A percentile compares a stretch with the other conserved stretches of the same genome.
Conservation (phyloP, 2,329 filamentous ascomycete genomes). For the Cryphonectria nitschkei region DNA sequence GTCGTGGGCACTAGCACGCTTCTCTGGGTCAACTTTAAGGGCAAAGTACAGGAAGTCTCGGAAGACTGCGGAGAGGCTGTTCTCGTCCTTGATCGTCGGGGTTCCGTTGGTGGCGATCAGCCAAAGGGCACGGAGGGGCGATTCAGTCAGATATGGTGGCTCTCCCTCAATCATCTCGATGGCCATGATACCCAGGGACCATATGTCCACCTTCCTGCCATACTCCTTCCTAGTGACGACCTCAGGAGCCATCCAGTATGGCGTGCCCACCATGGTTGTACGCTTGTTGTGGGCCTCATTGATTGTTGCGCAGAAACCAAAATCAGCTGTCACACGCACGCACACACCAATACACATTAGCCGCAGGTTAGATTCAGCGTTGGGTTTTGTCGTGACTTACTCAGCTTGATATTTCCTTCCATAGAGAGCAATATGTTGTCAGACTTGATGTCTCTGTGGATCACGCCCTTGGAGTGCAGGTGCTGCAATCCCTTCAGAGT, state of each 20-base stretch:
- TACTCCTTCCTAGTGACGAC: constrained; percentile 98
- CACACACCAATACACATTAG: not conserved
- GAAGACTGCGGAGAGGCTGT: constrained; percentile 79
- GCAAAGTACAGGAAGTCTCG: constrained; percentile 91
- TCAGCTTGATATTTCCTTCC: constrained; percentile 96
- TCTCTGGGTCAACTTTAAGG: constrained; percentile 95
- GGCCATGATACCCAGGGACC: constrained; percentile 98
- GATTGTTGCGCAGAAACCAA: constrained; percentile 98
- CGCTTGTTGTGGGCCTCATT: constrained; percentile 97
- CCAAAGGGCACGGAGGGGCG: constrained; percentile 88
- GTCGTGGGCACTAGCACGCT: constrained; percentile 93
- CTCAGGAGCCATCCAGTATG: constrained; percentile 99
- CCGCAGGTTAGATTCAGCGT: not conserved
- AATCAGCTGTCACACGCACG: constrained; percentile 69
- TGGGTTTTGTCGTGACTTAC: constrained; percentile 56
- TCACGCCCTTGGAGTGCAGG: constrained; percentile 95
- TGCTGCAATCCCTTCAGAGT: constrained; percentile 91
- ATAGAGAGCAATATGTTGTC: constrained; percentile 95
- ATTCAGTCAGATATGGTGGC: constrained; percentile 94
- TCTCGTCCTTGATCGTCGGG: constrained; percentile 90
- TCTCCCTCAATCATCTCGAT: constrained; percentile 99
- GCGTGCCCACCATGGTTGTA: constrained; percentile 98
- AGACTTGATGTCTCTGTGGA: constrained; percentile 98
- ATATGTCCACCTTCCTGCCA: constrained; percentile 97
- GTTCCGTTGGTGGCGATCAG: constrained; percentile 97